Conservation (phyloP, 1,139 yeast species). For the Arxiozyma bovina region DNA sequence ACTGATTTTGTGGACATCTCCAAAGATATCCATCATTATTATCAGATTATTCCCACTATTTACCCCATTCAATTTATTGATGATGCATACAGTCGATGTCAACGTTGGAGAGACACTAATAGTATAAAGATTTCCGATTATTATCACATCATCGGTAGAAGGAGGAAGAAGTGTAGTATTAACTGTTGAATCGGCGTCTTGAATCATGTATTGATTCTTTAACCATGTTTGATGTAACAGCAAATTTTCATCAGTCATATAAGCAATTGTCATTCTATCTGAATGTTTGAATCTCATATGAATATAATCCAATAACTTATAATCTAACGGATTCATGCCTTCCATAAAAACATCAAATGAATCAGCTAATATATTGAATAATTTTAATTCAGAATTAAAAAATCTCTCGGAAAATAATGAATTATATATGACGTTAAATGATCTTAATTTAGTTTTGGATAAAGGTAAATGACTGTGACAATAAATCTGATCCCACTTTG, state of each 20-base stretch:
- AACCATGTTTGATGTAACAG: neutral
- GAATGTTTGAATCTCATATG: neutral
- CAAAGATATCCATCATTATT: neutral
- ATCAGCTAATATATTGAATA: neutral
- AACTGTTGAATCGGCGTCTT: neutral
- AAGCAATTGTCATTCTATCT: too few relatives aligned
- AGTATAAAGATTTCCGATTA: neutral
- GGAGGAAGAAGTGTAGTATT: neutral
- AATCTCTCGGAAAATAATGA: neutral
- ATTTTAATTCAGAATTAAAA: neutral
- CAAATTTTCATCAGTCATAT: neutral
- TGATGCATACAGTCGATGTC: neutral
- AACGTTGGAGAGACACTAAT: neutral
- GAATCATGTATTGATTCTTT: neutral
- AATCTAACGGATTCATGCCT: neutral
- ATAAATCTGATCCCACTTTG: neutral
- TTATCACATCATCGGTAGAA: neutral
- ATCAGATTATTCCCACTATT: neutral
- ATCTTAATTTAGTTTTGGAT: neutral
- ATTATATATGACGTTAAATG: neutral
- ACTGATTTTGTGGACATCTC: neutral
- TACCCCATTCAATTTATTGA: neutral
- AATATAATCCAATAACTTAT: neutral
- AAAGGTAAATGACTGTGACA: neutral
- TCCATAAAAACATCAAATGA: neutral